Evolutionary conservation across 306 rosid species (phyloP), one percentile per base, ranked within the genome.

Genomic region (Pterocarpus macrocarpus): DNA sequence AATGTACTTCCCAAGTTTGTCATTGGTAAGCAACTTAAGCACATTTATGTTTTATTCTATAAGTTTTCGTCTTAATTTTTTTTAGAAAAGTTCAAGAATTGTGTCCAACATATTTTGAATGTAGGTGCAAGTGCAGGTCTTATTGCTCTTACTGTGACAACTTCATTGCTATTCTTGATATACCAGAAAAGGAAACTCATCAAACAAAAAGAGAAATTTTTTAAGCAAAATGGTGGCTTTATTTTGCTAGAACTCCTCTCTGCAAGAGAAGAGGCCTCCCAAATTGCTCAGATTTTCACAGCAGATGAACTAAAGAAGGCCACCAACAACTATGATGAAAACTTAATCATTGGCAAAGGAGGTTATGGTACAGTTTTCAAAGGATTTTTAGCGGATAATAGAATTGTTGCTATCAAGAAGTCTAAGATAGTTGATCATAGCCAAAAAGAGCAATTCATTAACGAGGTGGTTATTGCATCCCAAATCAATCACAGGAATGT

Each of bases 321-420:
- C n/a, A 55, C 61, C 14, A 49, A 70, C 32, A 70, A 70, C 30
- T 70, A 70, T 55, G 61, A 55, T 2, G 61, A 55, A 9, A 55
- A 55, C 28, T 55, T 55, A 55, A 55, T 55, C 8, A 52, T 71
- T 7, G 76, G 76, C 32, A 71, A 16, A 0, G 64, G 76, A 50
- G 91, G 91, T 4, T 80, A 4, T 5, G 89, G 85, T 4, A 81
- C 67, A 0, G 86, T 84, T 22, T 88, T 81, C 67, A 81, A 71
- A 65, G 86, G 88, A 35, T 17, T 74, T 7, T 36, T 88, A 8
- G 11, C 8, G 0, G 57, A 84, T 1, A 58, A 77, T 2, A 62
- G 5, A 7, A 9, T 32, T 0, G 81, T 86, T 0, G 89, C 91
- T 14, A 67, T 88, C 11, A 86, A 88, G 71, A 86, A 81, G 68